Base-by-base conservation (phyloP, 106 monocot genomes). In the Triglochin maritima region DNA sequence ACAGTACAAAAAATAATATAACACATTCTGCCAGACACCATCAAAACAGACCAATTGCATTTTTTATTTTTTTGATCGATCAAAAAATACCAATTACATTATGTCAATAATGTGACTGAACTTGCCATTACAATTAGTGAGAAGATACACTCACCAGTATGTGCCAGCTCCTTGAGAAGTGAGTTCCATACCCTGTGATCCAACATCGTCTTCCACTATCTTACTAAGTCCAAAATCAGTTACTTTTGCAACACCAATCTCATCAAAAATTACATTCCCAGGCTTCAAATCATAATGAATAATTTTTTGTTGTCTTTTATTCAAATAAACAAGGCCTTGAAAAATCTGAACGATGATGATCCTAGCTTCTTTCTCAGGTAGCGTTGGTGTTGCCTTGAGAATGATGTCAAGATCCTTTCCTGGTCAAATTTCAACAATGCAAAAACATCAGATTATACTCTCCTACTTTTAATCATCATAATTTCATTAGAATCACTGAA, bases 181-280 rank as follows among this genome's bases (percentile, higher is more conserved):
- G 16, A 98, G 87, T 75, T 98, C 96, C 86, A 98, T 91, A 16
- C 95, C 95, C 80, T 88, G 85, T 59, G 96, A 91, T 47, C 96
- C 96, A 61, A 86, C 91, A 76, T 91, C 84, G 77, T 91, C 76
- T 44, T 91, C 91, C 65, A 98, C 88, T 74, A 98, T 98, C 75
- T 98, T 98, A 79, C 96, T 98, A 63, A 98, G 91, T 17, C 96
- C 96, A 88, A 98, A 98, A 86, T 98, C 96, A 16, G 96, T 98
- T 63, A 98, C 75, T 76, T 98, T 98, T 59, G 88, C 88, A 62
- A 84, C 72, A 68, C 96, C 96, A 61, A 88, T 65, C 74, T 91
- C 96, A 74, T 98, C 88, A 79, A 98, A 98, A 7, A 98, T 84
- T 51, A 98, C 96, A 84, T 98, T 98, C 15, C 96, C 96, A 57